phyloP scores from a whole-genome alignment of 345 rosid species.

The Atalantia buxifolia region DNA sequence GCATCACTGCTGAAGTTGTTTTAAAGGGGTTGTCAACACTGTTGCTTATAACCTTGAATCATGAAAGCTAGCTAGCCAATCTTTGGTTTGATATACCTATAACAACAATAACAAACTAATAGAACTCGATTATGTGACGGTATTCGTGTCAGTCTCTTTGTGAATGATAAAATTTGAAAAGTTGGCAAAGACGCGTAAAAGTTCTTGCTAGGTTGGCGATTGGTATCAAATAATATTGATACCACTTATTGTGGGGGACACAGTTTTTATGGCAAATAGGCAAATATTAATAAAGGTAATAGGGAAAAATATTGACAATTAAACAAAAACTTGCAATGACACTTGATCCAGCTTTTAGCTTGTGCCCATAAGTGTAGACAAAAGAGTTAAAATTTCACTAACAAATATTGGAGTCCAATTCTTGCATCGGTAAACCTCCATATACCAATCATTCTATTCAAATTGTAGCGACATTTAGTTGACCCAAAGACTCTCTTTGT shows the following conservation, averaged over 20 bases:
- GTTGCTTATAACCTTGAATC: background rate
- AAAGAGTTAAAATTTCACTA: background rate
- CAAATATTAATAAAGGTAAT: background rate
- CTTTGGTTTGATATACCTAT: background rate
- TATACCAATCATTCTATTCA: background rate
- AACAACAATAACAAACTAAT: background rate
- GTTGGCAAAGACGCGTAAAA: background rate
- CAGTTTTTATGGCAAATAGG: background rate
- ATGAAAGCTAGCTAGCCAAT: background rate
- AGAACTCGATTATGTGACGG: background rate
- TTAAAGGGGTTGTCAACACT: background rate
- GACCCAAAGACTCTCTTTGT: background rate
- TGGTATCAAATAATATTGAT: background rate
- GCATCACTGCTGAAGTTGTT: background rate
- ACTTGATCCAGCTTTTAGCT: no score
- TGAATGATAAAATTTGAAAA: background rate
- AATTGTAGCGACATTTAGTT: background rate
- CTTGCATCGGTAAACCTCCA: background rate
- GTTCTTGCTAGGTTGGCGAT: background rate
- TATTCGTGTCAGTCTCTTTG: background rate
- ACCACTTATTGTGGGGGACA: background rate
- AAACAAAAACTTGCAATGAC: background rate
- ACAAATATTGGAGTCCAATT: background rate
- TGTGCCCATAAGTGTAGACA: background rate
- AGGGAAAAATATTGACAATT: background rate